These are phyloP conservation scores for Stephania cephalantha DNA, from an alignment of 164 flowering plant species.

Conservation along the genomic window DNA sequence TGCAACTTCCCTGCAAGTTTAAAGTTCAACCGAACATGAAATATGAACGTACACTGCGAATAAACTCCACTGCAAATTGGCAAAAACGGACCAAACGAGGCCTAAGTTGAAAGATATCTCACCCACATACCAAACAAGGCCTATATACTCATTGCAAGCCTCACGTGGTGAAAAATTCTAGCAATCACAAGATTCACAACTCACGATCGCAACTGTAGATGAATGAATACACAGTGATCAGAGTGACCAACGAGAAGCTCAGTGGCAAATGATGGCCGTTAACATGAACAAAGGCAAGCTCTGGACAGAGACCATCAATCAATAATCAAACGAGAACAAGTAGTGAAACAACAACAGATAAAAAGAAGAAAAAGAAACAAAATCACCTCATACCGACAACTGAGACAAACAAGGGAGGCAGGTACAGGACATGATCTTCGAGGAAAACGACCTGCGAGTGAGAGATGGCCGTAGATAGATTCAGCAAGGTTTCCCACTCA, in stretches of 20 bases:
- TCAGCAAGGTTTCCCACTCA: neutral
- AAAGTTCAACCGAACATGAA: no score
- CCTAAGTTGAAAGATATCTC: no score
- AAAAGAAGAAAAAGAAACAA: neutral
- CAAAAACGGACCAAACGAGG: no score
- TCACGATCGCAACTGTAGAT: neutral
- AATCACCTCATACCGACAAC: neutral
- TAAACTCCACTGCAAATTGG: no score
- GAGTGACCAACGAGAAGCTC: neutral
- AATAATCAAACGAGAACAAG: neutral
- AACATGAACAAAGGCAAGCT: neutral
- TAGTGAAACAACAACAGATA: neutral
- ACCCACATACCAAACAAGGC: no score
- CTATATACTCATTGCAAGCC: no score
- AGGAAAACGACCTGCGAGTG: neutral
- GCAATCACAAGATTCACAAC: neutral
- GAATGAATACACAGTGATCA: neutral
- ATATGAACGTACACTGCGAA: no score
- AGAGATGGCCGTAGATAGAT: neutral
- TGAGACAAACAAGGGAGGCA: neutral
- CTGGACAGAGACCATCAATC: neutral
- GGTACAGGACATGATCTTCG: neutral
- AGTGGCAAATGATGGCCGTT: neutral
- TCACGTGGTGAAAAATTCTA: neutral
- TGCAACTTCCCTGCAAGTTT: no score